Evolutionary conservation across 306 rosid species (phyloP), one percentile per base, ranked within the genome.

Genomic region (Fragaria iinumae): DNA sequence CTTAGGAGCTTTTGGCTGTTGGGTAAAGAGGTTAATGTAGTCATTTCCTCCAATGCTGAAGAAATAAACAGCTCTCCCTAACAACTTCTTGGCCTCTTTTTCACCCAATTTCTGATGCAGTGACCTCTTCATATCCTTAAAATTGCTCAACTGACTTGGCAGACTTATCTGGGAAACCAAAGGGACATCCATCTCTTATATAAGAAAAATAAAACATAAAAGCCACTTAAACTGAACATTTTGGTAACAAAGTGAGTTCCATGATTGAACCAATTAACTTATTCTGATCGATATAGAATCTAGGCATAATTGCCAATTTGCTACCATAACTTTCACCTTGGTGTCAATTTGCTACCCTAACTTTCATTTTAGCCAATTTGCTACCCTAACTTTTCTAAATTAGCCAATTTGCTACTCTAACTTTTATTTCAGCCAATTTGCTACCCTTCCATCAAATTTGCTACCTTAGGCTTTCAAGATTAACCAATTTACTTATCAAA

Each of bases 31-130:
- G 36, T 4, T 25, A 44, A 69, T 41, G 73, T 69, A 69, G 6
- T 69, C 73, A 44, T 69, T 69, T 13, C 73, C 55, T 69, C 73
- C 73, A 44, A 43, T 44, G 55, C 73, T 69, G 38, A 69, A 69
- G 20, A 44, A 69, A 44, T 69, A 69, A 23, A 69, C 73, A 21
- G 73, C 73, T 69, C 38, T 21, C 32, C 36, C 53, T 11, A 69
- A 55, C 36, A 69, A 12, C 20, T 43, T 69, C 21, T 69, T 69
- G 38, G 55, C 2, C 16, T 13, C 20, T 5, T 41, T 44, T 4
- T 44, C 14, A 23, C 73, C 73, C 36, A 69, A 21, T 44, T 44
- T 69, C 56, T 69, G 73, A 12, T 12, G 11, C 73, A 69, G 50
- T 21, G 9, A 21, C 38, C 25, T 45, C 34, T 23, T 45, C 53